Base-by-base conservation (phyloP, 164 flowering plant genomes). In the Berberis vulgaris region DNA sequence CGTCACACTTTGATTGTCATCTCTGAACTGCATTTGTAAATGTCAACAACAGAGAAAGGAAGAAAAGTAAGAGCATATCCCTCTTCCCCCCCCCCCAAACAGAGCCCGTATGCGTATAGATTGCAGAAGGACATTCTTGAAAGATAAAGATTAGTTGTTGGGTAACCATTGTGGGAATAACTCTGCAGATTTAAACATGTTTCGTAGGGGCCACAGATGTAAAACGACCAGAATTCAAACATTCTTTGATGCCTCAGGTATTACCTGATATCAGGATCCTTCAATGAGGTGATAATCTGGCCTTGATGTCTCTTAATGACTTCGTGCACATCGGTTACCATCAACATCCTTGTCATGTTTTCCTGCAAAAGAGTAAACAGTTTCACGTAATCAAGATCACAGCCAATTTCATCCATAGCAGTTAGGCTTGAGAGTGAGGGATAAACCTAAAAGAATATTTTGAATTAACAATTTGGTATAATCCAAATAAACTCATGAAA, bases 201-300 rank as follows among this genome's bases (percentile, higher is more conserved):
- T 26, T 26, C 26, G 0, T 26, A 26, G 26, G 8, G 8, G 49
- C 2, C 54, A 52, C 12, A 52, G 3, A 10, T 2, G 11, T 10
- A 52, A 52, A 3, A 10, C 2, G 7, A 10, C n/a, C 11, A 7
- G 41, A 61, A 43, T 11, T 39, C 2, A 45, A 63, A 60, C 54
- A 57, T 43, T 6, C 38, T 6, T 49, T 41, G 40, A 6, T 13
- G 52, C 40, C 47, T 62, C 45, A 69, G 72, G 65, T 13, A 41
- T 52, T 71, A 95, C 99, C 99, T 95, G 72, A 89, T 91, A 68
- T 95, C 99, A 64, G 97, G 99, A 78, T 95, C 99, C 81, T 95
- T 95, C 79, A 95, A 77, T 41, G 98, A 95, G 61, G 97, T 86
- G 64, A 95, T 86, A 55, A 95, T 92, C 77, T 95, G 99, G 47